phyloP scores from a whole-genome alignment of 1,139 yeast species.

The Hyphopichia wangnamkhiaoensis region DNA sequence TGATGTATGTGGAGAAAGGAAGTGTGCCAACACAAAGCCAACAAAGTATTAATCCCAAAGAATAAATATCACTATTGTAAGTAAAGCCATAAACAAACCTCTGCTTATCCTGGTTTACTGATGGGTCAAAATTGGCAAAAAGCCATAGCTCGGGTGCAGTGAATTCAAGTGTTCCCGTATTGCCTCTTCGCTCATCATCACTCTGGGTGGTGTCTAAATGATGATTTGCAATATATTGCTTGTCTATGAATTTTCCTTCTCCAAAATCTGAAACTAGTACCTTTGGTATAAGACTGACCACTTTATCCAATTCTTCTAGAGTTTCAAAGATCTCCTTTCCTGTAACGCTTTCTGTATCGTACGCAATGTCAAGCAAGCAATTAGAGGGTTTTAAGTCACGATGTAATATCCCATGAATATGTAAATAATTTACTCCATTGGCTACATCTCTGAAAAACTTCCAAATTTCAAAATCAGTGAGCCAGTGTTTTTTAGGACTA shows the following conservation, averaged over 20 bases:
- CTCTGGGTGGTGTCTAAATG: not conserved
- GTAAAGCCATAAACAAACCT: conserved; percentile 53
- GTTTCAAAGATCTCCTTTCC: conserved; percentile 12
- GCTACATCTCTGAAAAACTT: conserved; percentile 68
- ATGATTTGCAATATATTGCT: conserved; percentile 16
- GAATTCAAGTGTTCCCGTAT: conserved; percentile 84
- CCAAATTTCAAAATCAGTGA: conserved; percentile 45
- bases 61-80: conserved; percentile 74
- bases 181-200: conserved; percentile 47
- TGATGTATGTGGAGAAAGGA: conserved; percentile 48
- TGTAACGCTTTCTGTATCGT: conserved; percentile 12
- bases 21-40: conserved; percentile 68
- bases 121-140: conserved; percentile 24
- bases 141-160: conserved; percentile 80
- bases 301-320: conserved; percentile 22
- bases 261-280: conserved; percentile 87
- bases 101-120: conserved; percentile 15
- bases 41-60: conserved; percentile 78
- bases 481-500: conserved; percentile 27
- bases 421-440: conserved; percentile 71
- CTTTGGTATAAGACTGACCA: conserved; percentile 50
- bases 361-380: conserved; percentile 58
- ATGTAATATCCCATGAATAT: conserved; percentile 73
- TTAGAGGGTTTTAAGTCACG: conserved; percentile 89
- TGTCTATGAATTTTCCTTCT: conserved; percentile 74